Percentiles rank a stretch among this genome's conserved stretches.
Evolutionary conservation across 2,329 filamentous ascomycete genomes (phyloP).

Genomic region (Penicillium sclerotigenum): DNA sequence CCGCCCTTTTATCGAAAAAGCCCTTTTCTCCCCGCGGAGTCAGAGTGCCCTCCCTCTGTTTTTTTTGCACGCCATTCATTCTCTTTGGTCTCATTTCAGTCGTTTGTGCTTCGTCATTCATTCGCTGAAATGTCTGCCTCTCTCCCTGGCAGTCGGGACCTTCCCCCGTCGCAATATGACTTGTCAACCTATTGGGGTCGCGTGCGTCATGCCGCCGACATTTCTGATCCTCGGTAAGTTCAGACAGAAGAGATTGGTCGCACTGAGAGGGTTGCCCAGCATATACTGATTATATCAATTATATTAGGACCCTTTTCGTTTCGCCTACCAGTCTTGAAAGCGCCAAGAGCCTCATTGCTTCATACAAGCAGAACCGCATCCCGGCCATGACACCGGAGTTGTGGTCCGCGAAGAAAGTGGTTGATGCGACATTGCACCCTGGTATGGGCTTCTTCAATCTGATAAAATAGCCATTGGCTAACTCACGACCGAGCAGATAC

Average conservation of each 20-base stretch:
- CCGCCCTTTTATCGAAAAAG: constrained; percentile 32
- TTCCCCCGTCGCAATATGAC: constrained; percentile 90
- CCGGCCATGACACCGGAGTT: constrained; percentile 80
- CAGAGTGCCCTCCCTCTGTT: constrained; percentile 6
- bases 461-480: neutral
- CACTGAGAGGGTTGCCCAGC: constrained; percentile 8
- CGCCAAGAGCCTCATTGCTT: constrained; percentile 75
- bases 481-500: constrained; percentile 61
- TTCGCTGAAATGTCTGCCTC: constrained; percentile 56
- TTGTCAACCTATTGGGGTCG: constrained; percentile 92
- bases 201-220: constrained; percentile 80
- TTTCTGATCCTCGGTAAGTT: constrained; percentile 92
- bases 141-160: constrained; percentile 67
- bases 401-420: constrained; percentile 94
- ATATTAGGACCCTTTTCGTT: constrained; percentile 75
- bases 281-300: neutral
- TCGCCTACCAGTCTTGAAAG: constrained; percentile 74
- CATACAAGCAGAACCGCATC: constrained; percentile 82
- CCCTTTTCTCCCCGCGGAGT: constrained; percentile 22
- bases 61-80: constrained; percentile 11
- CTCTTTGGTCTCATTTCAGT: constrained; percentile 5
- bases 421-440: constrained; percentile 93
- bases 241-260: neutral
- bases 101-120: constrained; percentile 2
- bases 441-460: constrained; percentile 56